Percentiles rank a stretch among this genome's conserved stretches.
Conservation (phyloP, 768 basidiomycete species). For the Gautieria morchelliformis region DNA sequence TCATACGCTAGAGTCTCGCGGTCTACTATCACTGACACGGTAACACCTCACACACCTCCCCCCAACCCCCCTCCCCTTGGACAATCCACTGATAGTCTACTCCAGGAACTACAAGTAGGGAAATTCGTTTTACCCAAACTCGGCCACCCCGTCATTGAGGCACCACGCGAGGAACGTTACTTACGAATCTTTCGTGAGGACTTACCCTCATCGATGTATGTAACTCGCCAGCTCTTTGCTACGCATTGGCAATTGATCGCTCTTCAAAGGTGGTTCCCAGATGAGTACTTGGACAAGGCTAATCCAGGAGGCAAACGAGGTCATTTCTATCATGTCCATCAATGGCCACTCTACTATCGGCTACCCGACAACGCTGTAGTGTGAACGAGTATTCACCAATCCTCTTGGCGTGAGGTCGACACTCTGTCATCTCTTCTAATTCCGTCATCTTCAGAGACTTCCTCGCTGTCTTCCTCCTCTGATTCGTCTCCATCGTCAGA, state of each 20-base stretch:
- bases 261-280: slow-evolving; percentile 59
- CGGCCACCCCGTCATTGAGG: slow-evolving; percentile 43
- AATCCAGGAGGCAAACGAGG: slow-evolving; percentile 50
- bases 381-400: slow-evolving; percentile 11
- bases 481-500: slow-evolving; percentile 12
- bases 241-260: not conserved
- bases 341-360: slow-evolving; percentile 32
- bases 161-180: slow-evolving; percentile 55
- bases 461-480: slow-evolving; percentile 11
- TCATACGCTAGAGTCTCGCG: slow-evolving; percentile 78
- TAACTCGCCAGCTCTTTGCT: slow-evolving; percentile 6
- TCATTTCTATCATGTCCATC: slow-evolving; percentile 61
- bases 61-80: not conserved
- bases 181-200: slow-evolving; percentile 56
- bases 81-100: not conserved
- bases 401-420: not conserved
- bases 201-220: slow-evolving; percentile 53
- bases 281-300: slow-evolving; percentile 54
- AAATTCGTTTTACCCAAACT: slow-evolving; percentile 70
- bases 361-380: slow-evolving; percentile 26
- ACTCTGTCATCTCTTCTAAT: not conserved
- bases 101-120: slow-evolving; percentile 69
- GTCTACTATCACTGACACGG: slow-evolving; percentile 77
- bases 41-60: not conserved
- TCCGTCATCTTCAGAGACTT: not conserved